phyloP scores from a whole-genome alignment of 2,329 filamentous ascomycete genomes.

The Nemania sp. region DNA sequence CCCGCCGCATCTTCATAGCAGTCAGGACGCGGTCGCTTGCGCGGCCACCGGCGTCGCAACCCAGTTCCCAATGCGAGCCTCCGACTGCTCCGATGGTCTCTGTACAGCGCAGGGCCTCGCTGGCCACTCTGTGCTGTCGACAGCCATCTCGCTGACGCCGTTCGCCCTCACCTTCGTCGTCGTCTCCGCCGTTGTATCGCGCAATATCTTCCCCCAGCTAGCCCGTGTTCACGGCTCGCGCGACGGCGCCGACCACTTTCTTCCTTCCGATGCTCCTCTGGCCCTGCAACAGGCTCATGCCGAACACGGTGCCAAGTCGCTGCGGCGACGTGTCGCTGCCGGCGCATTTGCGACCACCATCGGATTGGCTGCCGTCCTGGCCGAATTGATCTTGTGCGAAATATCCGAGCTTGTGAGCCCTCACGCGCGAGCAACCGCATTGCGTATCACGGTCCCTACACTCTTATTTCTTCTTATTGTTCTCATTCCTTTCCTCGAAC shows the following conservation, averaged over 20 bases:
- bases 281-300: conserved; percentile 61
- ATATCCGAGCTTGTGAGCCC: conserved; percentile 75
- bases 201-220: conserved; percentile 73
- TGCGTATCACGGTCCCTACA: conserved; percentile 70
- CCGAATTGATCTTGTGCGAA: conserved; percentile 80
- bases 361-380: conserved; percentile 75
- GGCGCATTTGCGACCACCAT: conserved; percentile 76
- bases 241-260: conserved; percentile 64
- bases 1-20: background rate
- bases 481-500: conserved; percentile 77
- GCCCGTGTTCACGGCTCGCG: conserved; percentile 55
- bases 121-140: conserved; percentile 48
- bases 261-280: conserved; percentile 64
- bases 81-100: conserved; percentile 61
- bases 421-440: conserved; percentile 66
- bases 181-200: conserved; percentile 64
- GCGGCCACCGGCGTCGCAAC: background rate
- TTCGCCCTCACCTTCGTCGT: conserved; percentile 71
- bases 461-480: conserved; percentile 74
- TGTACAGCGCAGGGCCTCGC: conserved; percentile 53
- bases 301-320: conserved; percentile 58
- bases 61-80: conserved; percentile 39
- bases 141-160: conserved; percentile 65
- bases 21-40: conserved; percentile 2
- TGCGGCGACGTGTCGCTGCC: conserved; percentile 57